A percentile compares a stretch with the other conserved stretches of the same genome.
phyloP scores from a whole-genome alignment of 345 rosid species.

The Eucalyptus rudis region DNA sequence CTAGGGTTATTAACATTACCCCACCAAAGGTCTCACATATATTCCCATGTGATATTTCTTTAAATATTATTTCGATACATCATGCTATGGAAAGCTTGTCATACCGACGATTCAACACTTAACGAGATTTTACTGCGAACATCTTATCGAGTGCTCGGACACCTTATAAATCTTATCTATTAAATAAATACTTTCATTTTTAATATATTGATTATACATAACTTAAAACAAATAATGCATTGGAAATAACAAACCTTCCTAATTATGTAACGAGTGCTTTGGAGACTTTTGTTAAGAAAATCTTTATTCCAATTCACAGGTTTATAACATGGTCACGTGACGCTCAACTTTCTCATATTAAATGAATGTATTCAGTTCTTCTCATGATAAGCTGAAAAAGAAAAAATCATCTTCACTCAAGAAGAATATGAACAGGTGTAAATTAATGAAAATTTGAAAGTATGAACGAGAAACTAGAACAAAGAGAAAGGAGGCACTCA shows the following conservation, averaged over 20 bases:
- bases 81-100: neutral
- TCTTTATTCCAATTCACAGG: neutral
- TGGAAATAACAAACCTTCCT: neutral
- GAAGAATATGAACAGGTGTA: neutral
- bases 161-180: neutral
- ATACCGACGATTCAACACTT: neutral
- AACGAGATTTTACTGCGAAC: neutral
- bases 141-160: neutral
- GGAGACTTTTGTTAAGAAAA: neutral
- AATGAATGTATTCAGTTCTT: neutral
- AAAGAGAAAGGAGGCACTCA: neutral
- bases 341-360: neutral
- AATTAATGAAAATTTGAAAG: neutral
- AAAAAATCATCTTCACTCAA: neutral
- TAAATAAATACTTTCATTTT: neutral
- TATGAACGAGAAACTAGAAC: neutral
- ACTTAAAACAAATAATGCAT: neutral
- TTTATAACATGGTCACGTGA: neutral
- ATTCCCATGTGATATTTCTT: neutral
- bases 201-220: neutral
- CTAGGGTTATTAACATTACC: neutral
- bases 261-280: neutral
- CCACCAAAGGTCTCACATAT: neutral
- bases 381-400: neutral
- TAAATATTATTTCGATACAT: neutral